phyloP scores from a whole-genome alignment of 768 basidiomycete species.

The Clavulina sp. region DNA sequence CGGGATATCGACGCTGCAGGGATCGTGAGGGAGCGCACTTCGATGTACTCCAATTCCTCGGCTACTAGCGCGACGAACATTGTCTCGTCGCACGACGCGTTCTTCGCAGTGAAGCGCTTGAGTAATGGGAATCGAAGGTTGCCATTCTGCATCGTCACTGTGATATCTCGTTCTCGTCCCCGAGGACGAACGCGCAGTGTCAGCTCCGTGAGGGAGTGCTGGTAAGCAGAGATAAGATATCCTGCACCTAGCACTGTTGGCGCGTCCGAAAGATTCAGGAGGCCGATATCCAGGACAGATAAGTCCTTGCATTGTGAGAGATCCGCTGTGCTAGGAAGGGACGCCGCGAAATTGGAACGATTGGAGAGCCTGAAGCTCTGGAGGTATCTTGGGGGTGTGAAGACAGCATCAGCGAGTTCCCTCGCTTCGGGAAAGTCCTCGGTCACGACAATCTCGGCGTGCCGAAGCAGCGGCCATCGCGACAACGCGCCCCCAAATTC shows the following conservation, averaged over 20 bases:
- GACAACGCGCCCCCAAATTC: constrained; percentile 10
- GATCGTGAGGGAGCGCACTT: too few relatives aligned
- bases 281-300: constrained; percentile 10
- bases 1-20: too few relatives aligned
- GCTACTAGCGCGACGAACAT: too few relatives aligned
- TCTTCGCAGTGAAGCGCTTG: too few relatives aligned
- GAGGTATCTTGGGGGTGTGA: constrained; percentile 10
- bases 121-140: too few relatives aligned
- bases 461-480: constrained; percentile 9
- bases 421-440: constrained; percentile 4
- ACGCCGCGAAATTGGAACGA: background rate
- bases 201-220: constrained; percentile 10
- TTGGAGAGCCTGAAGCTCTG: constrained; percentile 8
- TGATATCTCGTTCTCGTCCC: too few relatives aligned
- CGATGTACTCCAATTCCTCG: too few relatives aligned
- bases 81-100: too few relatives aligned
- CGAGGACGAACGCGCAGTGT: constrained; percentile 2
- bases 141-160: too few relatives aligned
- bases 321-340: constrained; percentile 11
- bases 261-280: background rate
- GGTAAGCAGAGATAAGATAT: constrained; percentile 11
- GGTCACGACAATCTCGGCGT: constrained; percentile 6
- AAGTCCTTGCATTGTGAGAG: constrained; percentile 11
- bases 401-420: constrained; percentile 8
- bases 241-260: constrained; percentile 8